A percentile compares a stretch with the other conserved stretches of the same genome.
Evolutionary conservation across 176 grass and related monocot species (phyloP).

Genomic region (Echinochloa phyllopogon): DNA sequence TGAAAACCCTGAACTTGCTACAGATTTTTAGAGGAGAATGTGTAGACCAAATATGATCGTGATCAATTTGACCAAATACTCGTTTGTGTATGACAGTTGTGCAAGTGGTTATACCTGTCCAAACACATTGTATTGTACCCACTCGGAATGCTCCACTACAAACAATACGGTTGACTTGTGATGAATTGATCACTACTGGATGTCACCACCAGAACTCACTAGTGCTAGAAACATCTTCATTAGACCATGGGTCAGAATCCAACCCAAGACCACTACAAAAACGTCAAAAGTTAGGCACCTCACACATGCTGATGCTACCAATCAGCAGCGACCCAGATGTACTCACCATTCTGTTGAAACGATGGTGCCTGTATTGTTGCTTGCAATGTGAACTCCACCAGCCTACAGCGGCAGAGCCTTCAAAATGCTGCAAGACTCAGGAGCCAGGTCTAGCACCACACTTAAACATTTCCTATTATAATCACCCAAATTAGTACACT

Average conservation of each 20-base stretch:
- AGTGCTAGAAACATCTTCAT: neutral
- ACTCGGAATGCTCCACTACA: neutral
- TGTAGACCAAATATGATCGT: neutral
- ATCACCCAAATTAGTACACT: neutral
- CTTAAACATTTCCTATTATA: neutral
- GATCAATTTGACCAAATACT: neutral
- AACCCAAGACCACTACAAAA: slow-evolving; percentile 24
- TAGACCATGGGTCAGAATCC: slow-evolving; percentile 2
- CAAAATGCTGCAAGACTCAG: slow-evolving; percentile 21
- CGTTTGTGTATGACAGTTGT: neutral
- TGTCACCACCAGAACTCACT: slow-evolving; percentile 30
- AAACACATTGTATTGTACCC: neutral
- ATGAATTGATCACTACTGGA: slow-evolving; percentile 49
- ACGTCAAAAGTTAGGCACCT: slow-evolving; percentile 57
- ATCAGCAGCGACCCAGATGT: slow-evolving; percentile 25
- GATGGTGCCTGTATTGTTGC: slow-evolving; percentile 10
- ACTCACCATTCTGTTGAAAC: slow-evolving; percentile 18
- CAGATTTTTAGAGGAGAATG: neutral
- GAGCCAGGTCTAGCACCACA: neutral
- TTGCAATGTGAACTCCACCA: slow-evolving; percentile 53
- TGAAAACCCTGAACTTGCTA: neutral
- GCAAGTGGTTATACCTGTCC: neutral
- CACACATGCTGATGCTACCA: slow-evolving; percentile 8
- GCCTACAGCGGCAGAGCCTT: slow-evolving; percentile 1
- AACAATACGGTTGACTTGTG: slow-evolving; percentile 16